Evolutionary conservation across 164 flowering plant genomes (phyloP), one percentile per base, ranked within the genome.

Genomic region (Nymphaea colorata): DNA sequence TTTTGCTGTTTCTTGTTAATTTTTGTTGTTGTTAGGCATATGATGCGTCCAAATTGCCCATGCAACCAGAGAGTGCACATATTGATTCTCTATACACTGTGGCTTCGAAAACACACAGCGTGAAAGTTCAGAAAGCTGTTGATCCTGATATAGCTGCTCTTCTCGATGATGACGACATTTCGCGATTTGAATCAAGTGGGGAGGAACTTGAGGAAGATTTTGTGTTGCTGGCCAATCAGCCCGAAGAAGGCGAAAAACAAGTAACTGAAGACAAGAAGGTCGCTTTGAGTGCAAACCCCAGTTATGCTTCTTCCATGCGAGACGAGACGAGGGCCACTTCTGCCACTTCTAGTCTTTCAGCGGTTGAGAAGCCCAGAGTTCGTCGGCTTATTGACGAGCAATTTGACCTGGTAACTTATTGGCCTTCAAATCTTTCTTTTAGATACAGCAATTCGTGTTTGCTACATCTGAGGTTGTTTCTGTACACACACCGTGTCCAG

Each of bases 181-280:
- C 90, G 3, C 78, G 81, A 68, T 85, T 84, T 79, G 89, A 83
- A 14, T 94, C 96, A 5, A 96, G 88, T 80, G 80, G 76, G 51
- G 98, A 94, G 76, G 97, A 89, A 55, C 79, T 94, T 79, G 98
- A 94, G 71, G 99, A 94, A 75, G 94, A 91, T 81, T 94, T 94
- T 78, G 86, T 94, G 44, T 72, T 87, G 51, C 78, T 68, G 64
- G 97, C 96, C 10, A 94, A 91, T 76, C 64, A 76, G 68, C 73
- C 71, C 2, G 87, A 80, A 42, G 88, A 72, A 70, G 72, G 65
- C 66, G 81, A 72, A n/a, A 60, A 51, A 14, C 79, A 72, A 61
- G 72, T 61, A 43, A 65, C 43, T 69, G 53, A 43, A 43, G 82
- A 79, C 63, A 59, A 70, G 69, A 68, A 70, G 69, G 66, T 15